Base-by-base conservation (phyloP, 2,329 filamentous ascomycete genomes). In the Ophiocordyceps sinensis region DNA sequence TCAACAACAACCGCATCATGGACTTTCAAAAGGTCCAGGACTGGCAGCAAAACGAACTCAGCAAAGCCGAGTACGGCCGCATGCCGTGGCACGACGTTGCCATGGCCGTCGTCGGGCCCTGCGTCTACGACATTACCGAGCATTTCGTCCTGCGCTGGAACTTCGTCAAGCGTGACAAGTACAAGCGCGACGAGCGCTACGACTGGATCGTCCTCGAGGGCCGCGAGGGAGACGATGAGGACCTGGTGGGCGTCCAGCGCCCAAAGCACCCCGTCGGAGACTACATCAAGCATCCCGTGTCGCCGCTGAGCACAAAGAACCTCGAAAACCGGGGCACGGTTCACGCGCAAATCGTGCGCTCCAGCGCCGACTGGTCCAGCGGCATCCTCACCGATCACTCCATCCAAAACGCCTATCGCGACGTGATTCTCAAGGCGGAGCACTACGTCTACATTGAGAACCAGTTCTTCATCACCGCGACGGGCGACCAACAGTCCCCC, bases 51-150 rank as follows among this genome's bases (percentile, higher is more conserved):
- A 96, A 98, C 49, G 86, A 94, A 57, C 67, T 96, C 14, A 86
- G 79, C 59, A 96, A 96, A 62, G 79, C 82, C 3, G 85, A 94
- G 38, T 93, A 81, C 52, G 88, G 88, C 8, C 81, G 91, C 28
- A 96, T 98, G 91, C 89, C 89, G 0, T 98, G 91, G 91, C 88
- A 96, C 56, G 91, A 98, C 57, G 87, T 95, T 3, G 73, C 85
- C 10, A 93, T 96, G 83, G 87, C 82, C 12, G 51, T 95, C n/a
- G 75, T 91, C 43, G 89, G 91, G 0, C 85, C 88, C 15, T 85
- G 80, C 48, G 85, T 94, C 11, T 87, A 89, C 56, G 89, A 96
- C 54, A 91, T 98, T 51, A 88, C 88, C 0, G 88, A 95, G 61
- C 88, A 96, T 57, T 98, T 96, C 51, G 79, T 94, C 9, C 65